Base-by-base conservation (phyloP, 2,329 filamentous ascomycete species). In the Colletotrichum cereale region DNA sequence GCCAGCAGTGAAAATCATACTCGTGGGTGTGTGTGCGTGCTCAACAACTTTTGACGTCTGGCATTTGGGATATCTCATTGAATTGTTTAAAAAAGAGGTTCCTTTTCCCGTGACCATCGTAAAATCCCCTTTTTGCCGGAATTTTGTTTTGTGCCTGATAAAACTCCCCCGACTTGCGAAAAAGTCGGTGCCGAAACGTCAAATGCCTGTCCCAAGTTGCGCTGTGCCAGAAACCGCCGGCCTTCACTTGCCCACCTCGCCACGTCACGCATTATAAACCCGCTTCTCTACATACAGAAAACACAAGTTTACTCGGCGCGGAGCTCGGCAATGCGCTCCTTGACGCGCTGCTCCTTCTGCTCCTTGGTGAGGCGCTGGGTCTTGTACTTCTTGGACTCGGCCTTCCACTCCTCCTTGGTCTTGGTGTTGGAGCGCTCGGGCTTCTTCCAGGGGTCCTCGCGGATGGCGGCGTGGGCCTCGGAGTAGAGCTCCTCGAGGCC, bases 391-490 rank as follows among this genome's bases (percentile, higher is more conserved):
- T 94, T 90, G 84, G 93, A 95, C 90, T 97, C 95, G 77, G 89
- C 89, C 92, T 97, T 97, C 93, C 93, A 97, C 88, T 98, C 90
- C 75, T 96, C 96, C 92, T 98, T 98, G 88, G 86, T 88, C 94
- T 98, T 98, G 92, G 97, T 95, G 86, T 93, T 86, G 67, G 84
- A 93, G 67, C 89, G 91, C 79, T 90, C 92, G 78, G 86, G 89
- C 92, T 97, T 97, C 93, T 97, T 97, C 90, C 93, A 97, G 81
- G 96, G 96, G 85, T 99, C 94, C 88, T 95, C 96, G 77, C 96
- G 95, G 90, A 99, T 99, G 82, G 93, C 92, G 85, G 93, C 92
- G 91, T 99, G 96, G 76, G 95, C 96, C 83, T 98, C 94, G 74
- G 89, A 84, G 91, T 98, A 99, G 78, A 98, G 85, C 82, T 99